Percentiles rank a stretch among this genome's conserved stretches.
Evolutionary conservation across 2,329 filamentous ascomycete species (phyloP).

Genomic region (Scedosporium apiospermum): DNA sequence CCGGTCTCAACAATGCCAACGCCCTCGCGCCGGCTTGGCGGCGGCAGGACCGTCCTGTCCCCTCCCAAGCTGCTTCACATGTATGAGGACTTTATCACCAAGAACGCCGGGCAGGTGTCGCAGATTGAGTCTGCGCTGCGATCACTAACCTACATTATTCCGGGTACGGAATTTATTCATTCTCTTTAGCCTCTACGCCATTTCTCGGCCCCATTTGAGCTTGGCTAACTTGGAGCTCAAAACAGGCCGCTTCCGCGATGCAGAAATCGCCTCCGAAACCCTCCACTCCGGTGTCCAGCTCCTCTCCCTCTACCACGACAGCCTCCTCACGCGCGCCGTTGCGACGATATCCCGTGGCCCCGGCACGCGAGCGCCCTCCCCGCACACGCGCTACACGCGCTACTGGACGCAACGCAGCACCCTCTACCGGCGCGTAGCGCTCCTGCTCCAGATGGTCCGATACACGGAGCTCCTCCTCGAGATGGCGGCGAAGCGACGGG

Average conservation of each 20-base stretch:
- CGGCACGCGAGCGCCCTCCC: slow-evolving; percentile 41
- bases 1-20: neutral
- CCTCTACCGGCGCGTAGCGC: slow-evolving; percentile 72
- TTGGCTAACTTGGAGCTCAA: neutral
- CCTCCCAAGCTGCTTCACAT: slow-evolving; percentile 58
- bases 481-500: slow-evolving; percentile 84
- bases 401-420: slow-evolving; percentile 55
- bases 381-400: slow-evolving; percentile 57
- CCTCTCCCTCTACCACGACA: slow-evolving; percentile 87
- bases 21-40: neutral
- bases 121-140: slow-evolving; percentile 91
- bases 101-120: slow-evolving; percentile 86
- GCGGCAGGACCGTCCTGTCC: slow-evolving; percentile 25
- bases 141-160: slow-evolving; percentile 92
- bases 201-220: neutral
- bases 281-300: slow-evolving; percentile 83
- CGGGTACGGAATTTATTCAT: slow-evolving; percentile 41
- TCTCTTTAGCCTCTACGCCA: neutral
- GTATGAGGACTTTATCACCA: slow-evolving; percentile 87
- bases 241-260: slow-evolving; percentile 73
- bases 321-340: slow-evolving; percentile 60
- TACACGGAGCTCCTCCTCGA: slow-evolving; percentile 97
- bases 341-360: slow-evolving; percentile 36
- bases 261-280: slow-evolving; percentile 89
- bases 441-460: slow-evolving; percentile 78